Evolutionary conservation across 2,329 filamentous ascomycete species (phyloP).

Genomic region (Pyrenochaeta sp.): DNA sequence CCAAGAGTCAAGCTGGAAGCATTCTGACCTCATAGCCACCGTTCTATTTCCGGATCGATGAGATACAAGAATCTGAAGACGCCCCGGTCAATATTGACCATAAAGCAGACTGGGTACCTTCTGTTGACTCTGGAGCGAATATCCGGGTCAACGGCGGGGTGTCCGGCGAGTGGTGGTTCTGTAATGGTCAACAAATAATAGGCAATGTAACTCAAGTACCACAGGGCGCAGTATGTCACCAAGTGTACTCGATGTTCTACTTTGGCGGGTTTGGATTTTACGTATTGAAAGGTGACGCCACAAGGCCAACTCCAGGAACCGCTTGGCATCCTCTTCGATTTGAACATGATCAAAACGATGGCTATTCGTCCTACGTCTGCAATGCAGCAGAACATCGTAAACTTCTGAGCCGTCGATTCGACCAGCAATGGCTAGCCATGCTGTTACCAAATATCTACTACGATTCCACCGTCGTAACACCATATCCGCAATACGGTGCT

Average conservation of each 20-base stretch:
- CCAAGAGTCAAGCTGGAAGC: background rate
- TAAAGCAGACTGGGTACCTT: slow-evolving; percentile 23
- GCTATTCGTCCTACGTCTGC: slow-evolving; percentile 31
- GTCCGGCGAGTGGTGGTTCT: slow-evolving; percentile 22
- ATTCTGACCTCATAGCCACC: slow-evolving; percentile 17
- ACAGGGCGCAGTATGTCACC: background rate
- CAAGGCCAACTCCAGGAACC: slow-evolving; percentile 1
- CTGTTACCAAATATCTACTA: slow-evolving; percentile 35
- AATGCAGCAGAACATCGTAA: slow-evolving; percentile 18
- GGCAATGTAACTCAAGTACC: slow-evolving; percentile 1
- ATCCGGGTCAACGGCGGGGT: slow-evolving; percentile 7
- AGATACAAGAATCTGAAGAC: slow-evolving; percentile 23
- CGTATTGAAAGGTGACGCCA: slow-evolving; percentile 26
- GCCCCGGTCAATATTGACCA: background rate
- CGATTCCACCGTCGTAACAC: background rate
- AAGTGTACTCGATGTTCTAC: slow-evolving; percentile 31
- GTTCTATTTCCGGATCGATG: slow-evolving; percentile 36
- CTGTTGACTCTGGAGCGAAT: slow-evolving; percentile 9
- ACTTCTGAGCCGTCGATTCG: slow-evolving; percentile 12
- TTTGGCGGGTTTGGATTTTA: slow-evolving; percentile 27
- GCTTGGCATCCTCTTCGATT: slow-evolving; percentile 33
- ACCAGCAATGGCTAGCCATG: slow-evolving; percentile 25
- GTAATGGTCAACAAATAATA: slow-evolving; percentile 18
- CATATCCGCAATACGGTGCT: slow-evolving; percentile 16
- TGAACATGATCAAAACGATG: slow-evolving; percentile 20